Evolutionary conservation across 257 asterid genomes (phyloP).

Genomic region (Rhazya stricta): DNA sequence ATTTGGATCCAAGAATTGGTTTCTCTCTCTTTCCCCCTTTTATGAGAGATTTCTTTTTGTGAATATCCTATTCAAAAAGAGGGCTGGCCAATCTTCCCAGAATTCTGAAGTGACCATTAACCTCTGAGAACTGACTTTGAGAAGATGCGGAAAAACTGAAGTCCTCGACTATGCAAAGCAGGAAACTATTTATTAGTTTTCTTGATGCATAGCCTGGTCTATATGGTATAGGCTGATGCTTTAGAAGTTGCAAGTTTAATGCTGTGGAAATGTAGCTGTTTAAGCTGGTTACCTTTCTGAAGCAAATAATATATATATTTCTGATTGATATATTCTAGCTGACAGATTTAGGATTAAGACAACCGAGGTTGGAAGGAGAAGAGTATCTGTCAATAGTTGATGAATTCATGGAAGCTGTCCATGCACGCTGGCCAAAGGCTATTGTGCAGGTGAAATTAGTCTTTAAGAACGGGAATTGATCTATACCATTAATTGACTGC

Average conservation of each 20-base stretch:
- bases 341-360: slow-evolving; percentile 93
- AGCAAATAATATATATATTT: slow-evolving; percentile 1
- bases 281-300: neutral
- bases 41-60: neutral
- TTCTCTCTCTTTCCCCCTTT: neutral
- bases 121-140: neutral
- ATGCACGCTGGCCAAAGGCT: slow-evolving; percentile 99
- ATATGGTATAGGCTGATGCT: neutral
- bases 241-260: neutral
- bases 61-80: neutral
- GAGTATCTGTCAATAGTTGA: slow-evolving; percentile 85
- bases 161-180: neutral
- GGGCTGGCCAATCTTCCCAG: neutral
- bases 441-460: slow-evolving; percentile 75
- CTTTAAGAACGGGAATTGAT: slow-evolving; percentile 12
- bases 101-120: neutral
- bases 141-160: neutral
- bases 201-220: neutral
- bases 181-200: neutral
- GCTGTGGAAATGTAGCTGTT: neutral
- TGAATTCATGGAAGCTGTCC: slow-evolving; percentile 99
- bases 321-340: slow-evolving; percentile 26
- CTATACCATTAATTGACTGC: slow-evolving; percentile 14
- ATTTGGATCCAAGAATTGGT: neutral
- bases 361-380: slow-evolving; percentile 95